Evolutionary conservation across 2,329 filamentous ascomycete species (phyloP).

Genomic region (Aspergillus spinulosporus): DNA sequence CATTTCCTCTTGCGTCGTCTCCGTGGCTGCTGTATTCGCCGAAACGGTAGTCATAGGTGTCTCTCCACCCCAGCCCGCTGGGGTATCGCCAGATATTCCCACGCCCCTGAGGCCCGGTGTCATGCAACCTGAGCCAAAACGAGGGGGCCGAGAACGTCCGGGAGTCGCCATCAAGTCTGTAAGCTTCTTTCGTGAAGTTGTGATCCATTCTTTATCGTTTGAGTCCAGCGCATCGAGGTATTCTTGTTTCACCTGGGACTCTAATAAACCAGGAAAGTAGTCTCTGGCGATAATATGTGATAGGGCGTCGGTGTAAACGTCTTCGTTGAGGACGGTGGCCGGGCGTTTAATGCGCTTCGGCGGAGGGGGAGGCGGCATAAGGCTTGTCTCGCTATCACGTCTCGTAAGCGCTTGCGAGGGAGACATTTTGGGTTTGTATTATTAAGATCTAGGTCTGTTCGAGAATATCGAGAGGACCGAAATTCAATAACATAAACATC

Average conservation of each 20-base stretch:
- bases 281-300: constrained; percentile 95
- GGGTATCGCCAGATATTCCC: constrained; percentile 28
- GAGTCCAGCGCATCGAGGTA: constrained; percentile 90
- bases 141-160: constrained; percentile 48
- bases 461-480: not conserved
- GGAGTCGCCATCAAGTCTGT: constrained; percentile 76
- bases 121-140: constrained; percentile 33
- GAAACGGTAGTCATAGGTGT: constrained; percentile 66
- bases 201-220: constrained; percentile 81
- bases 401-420: constrained; percentile 36
- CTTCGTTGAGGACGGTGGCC: constrained; percentile 84
- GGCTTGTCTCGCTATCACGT: constrained; percentile 48
- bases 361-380: constrained; percentile 86
- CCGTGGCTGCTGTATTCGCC: constrained; percentile 35
- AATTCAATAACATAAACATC: not conserved
- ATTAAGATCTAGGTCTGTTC: too few species aligned
- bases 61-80: constrained; percentile 63
- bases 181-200: constrained; percentile 71
- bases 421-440: constrained; percentile 26
- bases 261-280: constrained; percentile 89
- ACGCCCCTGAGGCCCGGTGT: constrained; percentile 57
- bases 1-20: constrained; percentile 40
- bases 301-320: constrained; percentile 84
- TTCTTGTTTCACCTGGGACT: constrained; percentile 84
- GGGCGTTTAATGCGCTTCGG: constrained; percentile 91